Evolutionary conservation across 1,284 basidiomycete species (phyloP).

Genomic region (Schizophyllum amplum): DNA sequence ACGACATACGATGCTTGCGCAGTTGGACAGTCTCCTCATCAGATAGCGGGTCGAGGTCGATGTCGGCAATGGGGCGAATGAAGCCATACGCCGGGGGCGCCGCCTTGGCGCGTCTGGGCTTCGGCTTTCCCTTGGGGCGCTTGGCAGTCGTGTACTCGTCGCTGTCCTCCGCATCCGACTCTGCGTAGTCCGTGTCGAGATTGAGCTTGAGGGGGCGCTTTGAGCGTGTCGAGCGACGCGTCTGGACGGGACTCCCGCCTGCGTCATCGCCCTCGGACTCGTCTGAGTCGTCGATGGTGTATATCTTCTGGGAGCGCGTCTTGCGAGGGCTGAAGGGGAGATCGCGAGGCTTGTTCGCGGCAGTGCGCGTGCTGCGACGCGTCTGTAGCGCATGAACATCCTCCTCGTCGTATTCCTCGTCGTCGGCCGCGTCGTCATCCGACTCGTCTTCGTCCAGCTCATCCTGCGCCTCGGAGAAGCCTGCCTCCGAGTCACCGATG

Average conservation of each 20-base stretch:
- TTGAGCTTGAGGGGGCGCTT: conserved; percentile 27
- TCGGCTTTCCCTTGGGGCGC: conserved; percentile 14
- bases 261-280: conserved; percentile 30
- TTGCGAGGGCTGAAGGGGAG: conserved; percentile 62
- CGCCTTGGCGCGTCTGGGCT: conserved; percentile 28
- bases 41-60: conserved; percentile 48
- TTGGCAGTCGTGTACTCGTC: conserved; percentile 17
- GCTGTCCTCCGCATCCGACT: conserved; percentile 22
- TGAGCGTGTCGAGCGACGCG: conserved; percentile 31
- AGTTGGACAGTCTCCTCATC: conserved; percentile 51
- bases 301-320: conserved; percentile 32
- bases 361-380: conserved; percentile 21
- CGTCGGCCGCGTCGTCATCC: conserved; percentile 19
- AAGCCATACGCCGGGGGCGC: conserved; percentile 59
- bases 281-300: conserved; percentile 26
- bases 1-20: conserved; percentile 49
- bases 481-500: neutral
- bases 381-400: conserved; percentile 21
- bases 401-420: conserved; percentile 20
- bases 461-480: conserved; percentile 20
- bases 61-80: conserved; percentile 49
- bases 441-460: conserved; percentile 23
- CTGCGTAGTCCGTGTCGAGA: conserved; percentile 26
- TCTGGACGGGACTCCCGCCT: conserved; percentile 24
- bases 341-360: conserved; percentile 17